A percentile compares a stretch with the other conserved stretches of the same genome.
These are phyloP conservation scores for Butyriboletus loyo DNA, from an alignment of 768 basidiomycete species.

Conservation along the genomic window DNA sequence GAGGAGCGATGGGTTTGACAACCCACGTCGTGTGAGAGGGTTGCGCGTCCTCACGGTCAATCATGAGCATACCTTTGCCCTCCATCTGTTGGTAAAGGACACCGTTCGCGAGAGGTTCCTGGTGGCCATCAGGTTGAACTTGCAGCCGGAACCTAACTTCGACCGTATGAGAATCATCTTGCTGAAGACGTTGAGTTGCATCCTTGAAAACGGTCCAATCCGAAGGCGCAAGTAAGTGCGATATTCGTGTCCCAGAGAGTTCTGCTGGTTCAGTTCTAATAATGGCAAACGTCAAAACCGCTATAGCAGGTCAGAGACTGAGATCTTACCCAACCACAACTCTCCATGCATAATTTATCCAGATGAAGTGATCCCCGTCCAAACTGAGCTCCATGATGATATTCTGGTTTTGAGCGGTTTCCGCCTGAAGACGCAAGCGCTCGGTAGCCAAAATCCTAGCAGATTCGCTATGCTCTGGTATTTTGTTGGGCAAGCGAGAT, in stretches of 20 bases:
- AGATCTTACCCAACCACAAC: slow-evolving; percentile 80
- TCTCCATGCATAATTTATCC: slow-evolving; percentile 95
- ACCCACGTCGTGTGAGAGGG: slow-evolving; percentile 99
- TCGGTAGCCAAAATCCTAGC: slow-evolving; percentile 86
- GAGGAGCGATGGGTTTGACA: slow-evolving; percentile 73
- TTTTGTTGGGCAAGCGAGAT: slow-evolving; percentile 40
- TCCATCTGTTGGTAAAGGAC: slow-evolving; percentile 84
- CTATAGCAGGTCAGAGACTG: neutral
- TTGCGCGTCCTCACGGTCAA: slow-evolving; percentile 82
- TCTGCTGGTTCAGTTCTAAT: slow-evolving; percentile 79
- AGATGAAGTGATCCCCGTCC: slow-evolving; percentile 92
- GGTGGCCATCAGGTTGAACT: slow-evolving; percentile 57
- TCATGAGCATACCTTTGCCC: slow-evolving; percentile 98
- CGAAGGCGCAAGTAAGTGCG: slow-evolving; percentile 70
- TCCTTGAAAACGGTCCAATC: slow-evolving; percentile 84
- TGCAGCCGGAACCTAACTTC: slow-evolving; percentile 88
- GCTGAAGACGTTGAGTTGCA: slow-evolving; percentile 79
- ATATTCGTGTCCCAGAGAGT: slow-evolving; percentile 75
- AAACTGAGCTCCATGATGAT: slow-evolving; percentile 93
- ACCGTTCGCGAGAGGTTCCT: slow-evolving; percentile 49
- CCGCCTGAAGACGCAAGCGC: slow-evolving; percentile 83
- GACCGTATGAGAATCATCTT: slow-evolving; percentile 91
- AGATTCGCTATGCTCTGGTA: slow-evolving; percentile 63
- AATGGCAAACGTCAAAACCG: slow-evolving; percentile 12
- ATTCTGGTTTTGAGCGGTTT: slow-evolving; percentile 93